Base-by-base conservation (phyloP, 495 filamentous ascomycete genomes). In the Penicillium verhagenii region DNA sequence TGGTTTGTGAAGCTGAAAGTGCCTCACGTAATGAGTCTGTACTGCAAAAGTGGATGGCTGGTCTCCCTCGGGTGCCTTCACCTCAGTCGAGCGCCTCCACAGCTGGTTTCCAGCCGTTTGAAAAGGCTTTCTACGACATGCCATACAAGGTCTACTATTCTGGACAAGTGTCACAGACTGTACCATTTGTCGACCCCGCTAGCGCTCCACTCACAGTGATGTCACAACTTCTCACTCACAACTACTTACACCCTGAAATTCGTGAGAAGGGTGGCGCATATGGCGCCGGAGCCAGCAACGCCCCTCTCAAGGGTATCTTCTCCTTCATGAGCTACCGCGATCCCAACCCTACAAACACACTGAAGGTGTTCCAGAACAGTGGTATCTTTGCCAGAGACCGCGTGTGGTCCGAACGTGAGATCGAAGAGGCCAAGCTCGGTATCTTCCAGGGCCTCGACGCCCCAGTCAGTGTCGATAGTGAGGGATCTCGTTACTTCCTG, bases 61-160 rank as follows among this genome's bases (percentile, higher is more conserved):
- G 76, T 14, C 72, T 92, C 52, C 82, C 81, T 46, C 69, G 70
- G 25, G 53, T 67, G 20, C 56, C 66, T 23, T 64, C 74, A 19
- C 71, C 70, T 19, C 74, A 73, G 53, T 66, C 67, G 1, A 56
- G 59, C 21, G 52, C 69, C 16, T 58, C 56, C 20, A 59, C 59
- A 4, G 67, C 74, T 43, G 65, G 57, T 26, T 75, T 67, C 58
- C 64, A 72, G 19, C 60, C 70, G 3, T 65, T 61, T n/a, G 53
- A 82, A 44, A 94, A 90, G 64, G 84, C 89, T 0, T 95, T 97
- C 78, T 98, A 94, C 67, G 86, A 92, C 4, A 81, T 98, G 21
- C 94, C 94, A 1, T 98, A 96, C 71, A 94, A 98, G 69, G 94
- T 98, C 47, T 96, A 93, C 64, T 97, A 97, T 69, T 86, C 92